Conservation (phyloP, 2,329 filamentous ascomycete species). For the Sclerotinia minor region DNA sequence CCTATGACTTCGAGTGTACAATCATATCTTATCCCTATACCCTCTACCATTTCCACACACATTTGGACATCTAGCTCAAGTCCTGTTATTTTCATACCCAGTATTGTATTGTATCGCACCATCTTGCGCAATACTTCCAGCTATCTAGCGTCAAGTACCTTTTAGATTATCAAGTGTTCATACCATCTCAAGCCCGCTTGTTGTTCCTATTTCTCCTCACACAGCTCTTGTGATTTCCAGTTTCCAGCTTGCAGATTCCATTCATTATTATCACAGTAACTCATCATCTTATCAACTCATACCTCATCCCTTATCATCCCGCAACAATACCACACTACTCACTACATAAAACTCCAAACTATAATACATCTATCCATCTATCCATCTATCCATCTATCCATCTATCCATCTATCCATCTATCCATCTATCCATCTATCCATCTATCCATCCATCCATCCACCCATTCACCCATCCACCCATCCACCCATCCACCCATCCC, state of each 20-base stretch:
- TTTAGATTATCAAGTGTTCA: neutral
- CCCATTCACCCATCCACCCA: neutral
- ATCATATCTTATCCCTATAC: neutral
- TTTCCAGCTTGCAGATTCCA: neutral
- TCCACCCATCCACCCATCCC: neutral
- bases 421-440: no score
- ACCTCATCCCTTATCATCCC: neutral
- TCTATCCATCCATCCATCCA: neutral
- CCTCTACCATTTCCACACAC: neutral
- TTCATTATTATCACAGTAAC: neutral
- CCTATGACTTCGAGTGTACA: neutral
- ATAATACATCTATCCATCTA: neutral
- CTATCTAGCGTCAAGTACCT: constrained; percentile 16
- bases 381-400: no score
- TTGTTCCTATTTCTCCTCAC: constrained; percentile 36
- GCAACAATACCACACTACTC: neutral
- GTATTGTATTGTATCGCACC: neutral
- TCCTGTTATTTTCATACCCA: neutral
- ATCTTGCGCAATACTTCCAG: neutral
- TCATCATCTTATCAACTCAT: neutral
- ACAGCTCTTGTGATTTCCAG: neutral
- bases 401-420: neutral
- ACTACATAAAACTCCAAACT: neutral
- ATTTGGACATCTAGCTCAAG: neutral
- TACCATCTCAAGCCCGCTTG: neutral